A percentile compares a stretch with the other conserved stretches of the same genome.
phyloP scores from a whole-genome alignment of 176 grass and related monocot genomes.

The Ensete ventricosum region DNA sequence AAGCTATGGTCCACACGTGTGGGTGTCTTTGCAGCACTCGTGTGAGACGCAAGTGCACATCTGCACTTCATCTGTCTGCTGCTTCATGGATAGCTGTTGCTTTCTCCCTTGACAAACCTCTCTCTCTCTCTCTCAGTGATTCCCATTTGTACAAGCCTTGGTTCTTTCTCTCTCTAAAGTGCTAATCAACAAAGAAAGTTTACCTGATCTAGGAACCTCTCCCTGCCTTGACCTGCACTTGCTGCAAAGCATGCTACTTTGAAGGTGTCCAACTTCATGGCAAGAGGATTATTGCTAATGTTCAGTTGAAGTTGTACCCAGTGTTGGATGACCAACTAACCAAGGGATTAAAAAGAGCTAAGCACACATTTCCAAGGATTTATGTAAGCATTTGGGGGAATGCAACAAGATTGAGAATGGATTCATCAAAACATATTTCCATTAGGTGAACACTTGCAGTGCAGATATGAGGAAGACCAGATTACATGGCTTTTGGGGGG shows the following conservation, averaged over 20 bases:
- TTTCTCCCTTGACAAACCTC: slow-evolving; percentile 3
- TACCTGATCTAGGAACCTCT: neutral
- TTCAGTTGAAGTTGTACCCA: neutral
- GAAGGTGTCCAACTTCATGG: neutral
- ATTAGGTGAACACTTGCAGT: neutral
- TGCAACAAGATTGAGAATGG: neutral
- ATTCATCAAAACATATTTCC: neutral
- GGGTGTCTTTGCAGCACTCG: slow-evolving; percentile 3
- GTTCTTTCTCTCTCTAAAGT: neutral
- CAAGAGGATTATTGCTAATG: neutral
- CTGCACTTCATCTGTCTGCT: neutral
- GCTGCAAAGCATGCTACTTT: neutral
- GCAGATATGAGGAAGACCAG: too few relatives aligned
- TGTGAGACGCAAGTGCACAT: neutral
- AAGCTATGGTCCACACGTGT: slow-evolving; percentile 10
- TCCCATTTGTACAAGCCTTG: neutral
- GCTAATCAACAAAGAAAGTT: neutral
- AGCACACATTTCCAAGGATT: neutral
- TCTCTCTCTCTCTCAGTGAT: neutral
- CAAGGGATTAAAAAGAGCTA: neutral
- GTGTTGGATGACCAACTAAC: neutral
- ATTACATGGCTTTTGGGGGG: too few relatives aligned
- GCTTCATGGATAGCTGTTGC: slow-evolving; percentile 1
- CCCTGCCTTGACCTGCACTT: neutral
- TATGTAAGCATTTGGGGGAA: neutral